Base-by-base conservation (phyloP, 2,329 filamentous ascomycete species). In the Diaporthe sp. region DNA sequence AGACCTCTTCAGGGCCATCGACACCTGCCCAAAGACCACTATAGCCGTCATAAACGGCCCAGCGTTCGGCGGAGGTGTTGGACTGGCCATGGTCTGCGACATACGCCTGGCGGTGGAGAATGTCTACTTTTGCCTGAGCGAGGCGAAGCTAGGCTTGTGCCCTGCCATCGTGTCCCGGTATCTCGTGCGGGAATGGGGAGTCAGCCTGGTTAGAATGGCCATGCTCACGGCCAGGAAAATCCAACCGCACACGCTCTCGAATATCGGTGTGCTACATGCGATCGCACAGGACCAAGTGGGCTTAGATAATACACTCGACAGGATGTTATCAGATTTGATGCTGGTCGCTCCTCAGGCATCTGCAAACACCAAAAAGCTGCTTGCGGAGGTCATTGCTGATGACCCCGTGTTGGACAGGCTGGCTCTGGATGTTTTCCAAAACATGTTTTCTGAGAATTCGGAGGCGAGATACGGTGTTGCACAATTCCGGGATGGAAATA, bases 1-100 rank as follows among this genome's bases (percentile, higher is more conserved):
- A 19, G 66, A 50, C 8, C 72, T 80, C 1, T 78, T 86, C 73
- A 79, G 83, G 8, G 79, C 79, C 0, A 85, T 87, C 25, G 84
- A 85, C 50, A 76, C 75, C 1, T 83, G 79, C 0, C 82, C 84
- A 17, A 84, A 87, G 68, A 81, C 82, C 1, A 87, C 84, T 0
- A 83, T 87, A 47, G 84, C 84, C 1, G 79, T 76, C 4, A 74
- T 87, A 37, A 84, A 86, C 44, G 85, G 85, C 0, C 83, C 85
- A 3, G 81, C 82, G 4, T 86, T 84, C 71, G 85, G 85, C 2
- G 85, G 84, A 1, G 85, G 85, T 0, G 83, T 86, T 2, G 85
- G 85, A 0, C 78, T 87, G 0, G 84, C 83, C 0, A 85, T 86
- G 75, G 79, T 80, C 1, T 87, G 84, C 75, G 85, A 87, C 71